Conservation (phyloP, 768 basidiomycete genomes). For the Jaapia argillacea region DNA sequence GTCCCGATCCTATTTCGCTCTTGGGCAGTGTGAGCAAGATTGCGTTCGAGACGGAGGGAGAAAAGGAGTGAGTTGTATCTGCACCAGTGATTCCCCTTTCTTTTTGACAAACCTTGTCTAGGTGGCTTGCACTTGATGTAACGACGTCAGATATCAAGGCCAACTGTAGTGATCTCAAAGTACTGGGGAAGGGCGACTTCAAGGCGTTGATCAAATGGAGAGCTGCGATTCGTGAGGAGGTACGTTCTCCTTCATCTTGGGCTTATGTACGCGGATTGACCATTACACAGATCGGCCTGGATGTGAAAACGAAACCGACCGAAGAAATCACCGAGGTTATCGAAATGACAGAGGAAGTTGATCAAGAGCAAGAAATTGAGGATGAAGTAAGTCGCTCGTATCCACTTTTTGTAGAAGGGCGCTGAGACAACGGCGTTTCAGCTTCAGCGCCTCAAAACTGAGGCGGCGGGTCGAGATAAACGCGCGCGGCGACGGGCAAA, state of each 20-base stretch:
- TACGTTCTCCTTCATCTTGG: slow-evolving; percentile 19
- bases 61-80: slow-evolving; percentile 51
- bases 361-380: slow-evolving; percentile 85
- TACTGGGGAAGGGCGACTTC: slow-evolving; percentile 96
- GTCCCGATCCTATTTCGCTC: slow-evolving; percentile 63
- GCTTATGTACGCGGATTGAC: neutral
- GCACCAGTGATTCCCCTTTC: neutral
- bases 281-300: slow-evolving; percentile 61
- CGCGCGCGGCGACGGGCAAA: slow-evolving; percentile 79
- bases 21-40: slow-evolving; percentile 77
- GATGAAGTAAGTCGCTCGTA: slow-evolving; percentile 54
- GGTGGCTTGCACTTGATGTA: slow-evolving; percentile 63
- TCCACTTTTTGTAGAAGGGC: slow-evolving; percentile 3
- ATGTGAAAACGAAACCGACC: slow-evolving; percentile 62
- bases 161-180: slow-evolving; percentile 90
- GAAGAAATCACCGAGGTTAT: slow-evolving; percentile 70
- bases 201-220: slow-evolving; percentile 91
- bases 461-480: slow-evolving; percentile 62
- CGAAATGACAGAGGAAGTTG: slow-evolving; percentile 56
- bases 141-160: slow-evolving; percentile 73
- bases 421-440: slow-evolving; percentile 18
- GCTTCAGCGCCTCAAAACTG: slow-evolving; percentile 78
- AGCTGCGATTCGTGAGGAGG: slow-evolving; percentile 78
- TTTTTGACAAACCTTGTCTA: slow-evolving; percentile 17
- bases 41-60: slow-evolving; percentile 71